Conservation (phyloP, 768 basidiomycete species). For the Auriscalpium vulgare region DNA sequence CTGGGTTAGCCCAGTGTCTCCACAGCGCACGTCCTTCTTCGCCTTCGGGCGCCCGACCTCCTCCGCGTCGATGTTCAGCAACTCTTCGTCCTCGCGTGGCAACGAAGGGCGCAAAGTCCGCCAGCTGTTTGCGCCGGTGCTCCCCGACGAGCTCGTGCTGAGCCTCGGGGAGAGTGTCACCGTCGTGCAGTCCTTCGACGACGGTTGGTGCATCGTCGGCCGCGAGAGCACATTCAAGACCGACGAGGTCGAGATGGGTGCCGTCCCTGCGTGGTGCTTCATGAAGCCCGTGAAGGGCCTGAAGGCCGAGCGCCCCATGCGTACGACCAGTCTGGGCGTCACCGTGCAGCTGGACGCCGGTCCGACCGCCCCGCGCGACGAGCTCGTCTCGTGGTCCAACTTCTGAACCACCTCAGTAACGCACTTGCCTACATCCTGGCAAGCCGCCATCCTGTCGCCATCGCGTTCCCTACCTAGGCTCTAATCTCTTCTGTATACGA, state of each 20-base stretch:
- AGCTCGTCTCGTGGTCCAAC: conserved; percentile 66
- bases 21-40: neutral
- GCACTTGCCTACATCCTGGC: no score
- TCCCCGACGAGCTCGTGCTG: conserved; percentile 67
- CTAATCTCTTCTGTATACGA: no score
- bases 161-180: conserved; percentile 51
- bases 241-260: conserved; percentile 54
- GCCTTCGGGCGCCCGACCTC: conserved; percentile 13
- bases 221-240: conserved; percentile 33
- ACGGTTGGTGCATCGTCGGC: conserved; percentile 74
- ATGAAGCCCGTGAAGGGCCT: conserved; percentile 52
- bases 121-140: conserved; percentile 58
- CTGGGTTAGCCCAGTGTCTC: neutral
- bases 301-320: conserved; percentile 53
- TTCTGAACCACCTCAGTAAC: conserved; percentile 26
- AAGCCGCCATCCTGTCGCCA: no score
- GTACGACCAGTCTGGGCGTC: conserved; percentile 56
- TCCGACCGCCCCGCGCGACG: conserved; percentile 31
- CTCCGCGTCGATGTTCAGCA: conserved; percentile 4
- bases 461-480: no score
- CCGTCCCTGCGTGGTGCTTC: conserved; percentile 76
- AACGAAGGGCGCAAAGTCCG: conserved; percentile 42
- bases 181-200: conserved; percentile 59
- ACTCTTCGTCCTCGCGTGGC: conserved; percentile 7
- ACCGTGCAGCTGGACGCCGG: conserved; percentile 44